Evolutionary conservation across 2,329 filamentous ascomycete genomes (phyloP), one percentile per base, ranked within the genome.

Genomic region (Alternaria angustiovoidea): DNA sequence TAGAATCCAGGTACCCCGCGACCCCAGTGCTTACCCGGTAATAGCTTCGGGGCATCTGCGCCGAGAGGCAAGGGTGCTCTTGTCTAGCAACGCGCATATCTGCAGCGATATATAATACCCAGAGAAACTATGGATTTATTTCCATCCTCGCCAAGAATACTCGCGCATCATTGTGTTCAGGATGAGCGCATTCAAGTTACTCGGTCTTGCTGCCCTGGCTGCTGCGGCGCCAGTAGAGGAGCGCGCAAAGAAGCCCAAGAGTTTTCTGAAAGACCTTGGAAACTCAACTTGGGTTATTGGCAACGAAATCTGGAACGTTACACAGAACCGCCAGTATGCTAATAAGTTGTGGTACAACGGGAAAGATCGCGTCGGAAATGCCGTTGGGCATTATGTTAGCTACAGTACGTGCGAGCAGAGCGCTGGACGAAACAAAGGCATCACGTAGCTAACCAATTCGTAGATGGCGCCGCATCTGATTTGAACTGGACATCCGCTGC

Each of bases 401-500:
- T 82, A 82, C 63, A 80, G 80, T 81, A 70, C 38, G 74, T 71
- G 4, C 18, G 12, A 18, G 22, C 4, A 38, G 20, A 16, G 46
- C 32, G 12, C 46, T 36, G 30, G 11, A 24, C 30, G 14, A 7
- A 20, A 24, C 2, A 11, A 11, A 36, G 7, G 6, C 5, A 26
- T 8, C 32, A 38, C 8, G 14, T n/a, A 12, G 32, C 46, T 28
- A 22, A 52, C 42, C 63, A 63, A 68, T 30, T 4, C 11, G 39
- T 30, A 84, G 82, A 84, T 57, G 83, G 82, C 26, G 82, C 81
- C 7, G 78, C 76, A 22, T 81, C 78, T 34, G 78, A 85, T 60
- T 71, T 85, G 6, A 79, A 75, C 32, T 85, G 82, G 81, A 83
- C 81, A 1, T 81, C 80, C 2, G 83, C 82, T 2, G 71, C 72